Evolutionary conservation across 2,329 filamentous ascomycete species (phyloP).

Genomic region (Penicillium sp.): DNA sequence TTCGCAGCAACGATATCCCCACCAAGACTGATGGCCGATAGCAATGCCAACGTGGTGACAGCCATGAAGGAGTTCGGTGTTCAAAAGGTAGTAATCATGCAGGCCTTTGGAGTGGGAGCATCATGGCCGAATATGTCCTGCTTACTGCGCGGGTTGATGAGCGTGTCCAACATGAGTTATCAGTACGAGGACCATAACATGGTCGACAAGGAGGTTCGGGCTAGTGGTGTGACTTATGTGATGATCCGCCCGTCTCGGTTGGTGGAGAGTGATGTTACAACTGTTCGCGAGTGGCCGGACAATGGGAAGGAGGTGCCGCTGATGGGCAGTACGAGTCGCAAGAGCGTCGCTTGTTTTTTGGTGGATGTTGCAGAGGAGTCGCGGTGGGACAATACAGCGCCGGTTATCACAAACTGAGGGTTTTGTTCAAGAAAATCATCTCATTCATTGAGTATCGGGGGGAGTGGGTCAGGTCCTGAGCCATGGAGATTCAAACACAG

Average conservation of each 20-base stretch:
- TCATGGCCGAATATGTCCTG: slow-evolving; percentile 50
- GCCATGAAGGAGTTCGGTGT: slow-evolving; percentile 45
- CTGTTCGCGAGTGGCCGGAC: slow-evolving; percentile 48
- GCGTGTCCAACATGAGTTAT: slow-evolving; percentile 51
- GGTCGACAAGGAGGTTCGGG: slow-evolving; percentile 50
- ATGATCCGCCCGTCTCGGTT: slow-evolving; percentile 53
- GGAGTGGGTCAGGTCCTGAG: slow-evolving; percentile 47
- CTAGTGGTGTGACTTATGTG: slow-evolving; percentile 45
- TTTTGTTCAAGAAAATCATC: neutral
- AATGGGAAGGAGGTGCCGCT: slow-evolving; percentile 49
- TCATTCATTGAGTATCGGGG: slow-evolving; percentile 26
- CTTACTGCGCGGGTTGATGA: slow-evolving; percentile 52
- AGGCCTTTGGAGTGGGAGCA: slow-evolving; percentile 54
- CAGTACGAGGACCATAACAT: slow-evolving; percentile 55
- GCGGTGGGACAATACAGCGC: slow-evolving; percentile 50
- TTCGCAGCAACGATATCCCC: slow-evolving; percentile 53
- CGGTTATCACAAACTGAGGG: slow-evolving; percentile 52
- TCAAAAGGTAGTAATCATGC: slow-evolving; percentile 55
- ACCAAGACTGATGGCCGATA: slow-evolving; percentile 53
- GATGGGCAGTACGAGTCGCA: slow-evolving; percentile 43
- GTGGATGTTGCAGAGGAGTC: slow-evolving; percentile 49
- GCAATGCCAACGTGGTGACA: slow-evolving; percentile 43
- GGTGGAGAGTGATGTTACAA: slow-evolving; percentile 42
- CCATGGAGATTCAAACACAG: neutral
- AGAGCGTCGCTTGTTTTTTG: slow-evolving; percentile 53